Percentiles rank a stretch among this genome's conserved stretches.
Conservation (phyloP, 768 basidiomycete genomes). For the Sporobolomyces pararoseus region DNA sequence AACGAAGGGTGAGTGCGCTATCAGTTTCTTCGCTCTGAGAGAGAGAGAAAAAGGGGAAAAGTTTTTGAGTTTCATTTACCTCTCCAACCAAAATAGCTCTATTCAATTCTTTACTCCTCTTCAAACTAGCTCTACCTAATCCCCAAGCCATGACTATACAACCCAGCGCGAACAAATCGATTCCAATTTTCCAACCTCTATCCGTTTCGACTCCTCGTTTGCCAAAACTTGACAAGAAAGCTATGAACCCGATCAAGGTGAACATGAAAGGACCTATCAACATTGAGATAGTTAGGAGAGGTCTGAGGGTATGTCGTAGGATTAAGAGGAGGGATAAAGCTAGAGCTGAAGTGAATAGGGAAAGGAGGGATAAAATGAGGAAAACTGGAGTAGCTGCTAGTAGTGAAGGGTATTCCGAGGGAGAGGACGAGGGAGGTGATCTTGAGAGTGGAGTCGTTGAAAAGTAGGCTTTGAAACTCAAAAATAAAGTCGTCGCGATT, state of each 20-base stretch:
- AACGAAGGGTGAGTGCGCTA: too few relatives aligned
- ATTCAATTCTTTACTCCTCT: slow-evolving; percentile 63
- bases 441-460: too few relatives aligned
- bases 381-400: slow-evolving; percentile 30
- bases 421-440: neutral
- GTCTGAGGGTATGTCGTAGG: slow-evolving; percentile 21
- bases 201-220: slow-evolving; percentile 6
- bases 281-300: slow-evolving; percentile 23
- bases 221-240: slow-evolving; percentile 23
- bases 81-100: slow-evolving; percentile 51
- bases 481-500: neutral
- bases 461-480: slow-evolving; percentile 22
- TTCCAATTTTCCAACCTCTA: slow-evolving; percentile 50
- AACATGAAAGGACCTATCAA: slow-evolving; percentile 28
- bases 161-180: slow-evolving; percentile 72
- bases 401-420: neutral
- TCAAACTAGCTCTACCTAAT: slow-evolving; percentile 59
- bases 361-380: slow-evolving; percentile 26
- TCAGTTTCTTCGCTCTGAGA: neutral
- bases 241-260: slow-evolving; percentile 21
- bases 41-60: neutral
- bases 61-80: slow-evolving; percentile 40
- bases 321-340: slow-evolving; percentile 26
- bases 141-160: slow-evolving; percentile 67
- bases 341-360: slow-evolving; percentile 25